These are phyloP conservation scores for Hypomyces perniciosus DNA, from an alignment of 2,329 filamentous ascomycete genomes.

Conservation along the genomic window DNA sequence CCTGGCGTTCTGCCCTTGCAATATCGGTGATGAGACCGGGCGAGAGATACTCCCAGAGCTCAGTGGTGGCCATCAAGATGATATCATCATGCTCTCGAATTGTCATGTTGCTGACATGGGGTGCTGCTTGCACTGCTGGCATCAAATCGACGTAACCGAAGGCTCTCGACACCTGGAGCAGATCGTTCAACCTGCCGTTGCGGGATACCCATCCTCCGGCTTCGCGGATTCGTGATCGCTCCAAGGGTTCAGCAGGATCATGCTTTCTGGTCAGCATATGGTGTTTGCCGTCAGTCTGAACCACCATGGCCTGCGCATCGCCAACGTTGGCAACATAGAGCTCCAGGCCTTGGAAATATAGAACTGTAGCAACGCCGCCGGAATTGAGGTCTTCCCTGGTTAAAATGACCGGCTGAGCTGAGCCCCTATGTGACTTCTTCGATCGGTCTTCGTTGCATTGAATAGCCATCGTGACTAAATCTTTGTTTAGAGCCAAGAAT, in stretches of 20 bases:
- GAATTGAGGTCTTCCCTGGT: slow-evolving; percentile 85
- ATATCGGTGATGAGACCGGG: slow-evolving; percentile 90
- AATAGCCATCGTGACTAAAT: slow-evolving; percentile 77
- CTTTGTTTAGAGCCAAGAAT: slow-evolving; percentile 88
- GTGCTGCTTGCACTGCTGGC: slow-evolving; percentile 87
- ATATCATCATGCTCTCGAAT: slow-evolving; percentile 89
- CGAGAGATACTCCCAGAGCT: slow-evolving; percentile 91
- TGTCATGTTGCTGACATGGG: slow-evolving; percentile 70
- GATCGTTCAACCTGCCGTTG: slow-evolving; percentile 87
- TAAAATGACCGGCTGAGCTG: slow-evolving; percentile 67
- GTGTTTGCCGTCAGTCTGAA: slow-evolving; percentile 79
- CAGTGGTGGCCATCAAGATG: slow-evolving; percentile 81
- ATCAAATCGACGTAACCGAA: slow-evolving; percentile 94
- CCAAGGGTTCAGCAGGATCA: slow-evolving; percentile 78
- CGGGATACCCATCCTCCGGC: slow-evolving; percentile 94
- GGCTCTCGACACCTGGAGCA: slow-evolving; percentile 83
- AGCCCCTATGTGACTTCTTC: slow-evolving; percentile 61
- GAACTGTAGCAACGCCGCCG: slow-evolving; percentile 84
- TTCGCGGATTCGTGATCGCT: slow-evolving; percentile 84
- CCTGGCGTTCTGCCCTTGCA: slow-evolving; percentile 74
- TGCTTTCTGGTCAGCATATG: slow-evolving; percentile 85
- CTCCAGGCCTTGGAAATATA: slow-evolving; percentile 84
- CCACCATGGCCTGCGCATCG: slow-evolving; percentile 90
- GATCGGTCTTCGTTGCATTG: slow-evolving; percentile 72
- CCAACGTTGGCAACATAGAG: slow-evolving; percentile 93